phyloP scores from a whole-genome alignment of 1,284 basidiomycete genomes.

The Sanghuangporus baumii region DNA sequence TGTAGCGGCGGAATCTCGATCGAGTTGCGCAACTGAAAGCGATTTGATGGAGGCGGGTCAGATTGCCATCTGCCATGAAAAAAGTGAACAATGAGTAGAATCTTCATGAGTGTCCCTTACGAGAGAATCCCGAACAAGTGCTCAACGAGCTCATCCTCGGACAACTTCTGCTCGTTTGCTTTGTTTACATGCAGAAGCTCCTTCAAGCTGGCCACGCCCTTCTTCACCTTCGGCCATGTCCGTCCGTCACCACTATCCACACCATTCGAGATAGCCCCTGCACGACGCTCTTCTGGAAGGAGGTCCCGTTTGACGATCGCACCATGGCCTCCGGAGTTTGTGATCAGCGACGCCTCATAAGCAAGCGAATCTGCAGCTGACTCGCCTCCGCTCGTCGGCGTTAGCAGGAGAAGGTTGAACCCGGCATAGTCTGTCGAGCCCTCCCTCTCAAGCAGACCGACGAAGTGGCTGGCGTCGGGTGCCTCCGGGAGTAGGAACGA shows the following conservation, averaged over 20 bases:
- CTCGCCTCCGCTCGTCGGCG: slow-evolving; percentile 25
- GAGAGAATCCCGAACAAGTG: slow-evolving; percentile 57
- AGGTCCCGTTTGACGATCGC: slow-evolving; percentile 48
- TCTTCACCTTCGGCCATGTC: slow-evolving; percentile 67
- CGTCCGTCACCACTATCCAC: slow-evolving; percentile 51
- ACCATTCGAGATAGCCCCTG: slow-evolving; percentile 67
- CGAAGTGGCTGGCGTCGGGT: slow-evolving; percentile 34
- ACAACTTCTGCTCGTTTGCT: background rate
- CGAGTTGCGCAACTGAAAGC: slow-evolving; percentile 16
- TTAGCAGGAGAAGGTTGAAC: slow-evolving; percentile 68
- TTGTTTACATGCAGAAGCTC: slow-evolving; percentile 28
- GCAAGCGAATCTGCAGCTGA: slow-evolving; percentile 26
- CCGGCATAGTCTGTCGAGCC: slow-evolving; percentile 49
- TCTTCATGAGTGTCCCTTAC: slow-evolving; percentile 31
- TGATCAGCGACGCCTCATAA: slow-evolving; percentile 51
- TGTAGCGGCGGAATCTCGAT: slow-evolving; percentile 15
- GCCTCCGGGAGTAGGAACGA: slow-evolving; percentile 56
- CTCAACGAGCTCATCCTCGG: slow-evolving; percentile 47
- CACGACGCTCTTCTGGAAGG: slow-evolving; percentile 38
- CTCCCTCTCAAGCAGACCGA: slow-evolving; percentile 38
- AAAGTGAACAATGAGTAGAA: background rate
- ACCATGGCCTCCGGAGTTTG: slow-evolving; percentile 66
- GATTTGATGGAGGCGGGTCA: slow-evolving; percentile 10
- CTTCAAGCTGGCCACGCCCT: slow-evolving; percentile 44
- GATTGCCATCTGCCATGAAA: slow-evolving; percentile 2